Evolutionary conservation across 2,329 filamentous ascomycete species (phyloP).

Genomic region (Colletotrichum sp.): DNA sequence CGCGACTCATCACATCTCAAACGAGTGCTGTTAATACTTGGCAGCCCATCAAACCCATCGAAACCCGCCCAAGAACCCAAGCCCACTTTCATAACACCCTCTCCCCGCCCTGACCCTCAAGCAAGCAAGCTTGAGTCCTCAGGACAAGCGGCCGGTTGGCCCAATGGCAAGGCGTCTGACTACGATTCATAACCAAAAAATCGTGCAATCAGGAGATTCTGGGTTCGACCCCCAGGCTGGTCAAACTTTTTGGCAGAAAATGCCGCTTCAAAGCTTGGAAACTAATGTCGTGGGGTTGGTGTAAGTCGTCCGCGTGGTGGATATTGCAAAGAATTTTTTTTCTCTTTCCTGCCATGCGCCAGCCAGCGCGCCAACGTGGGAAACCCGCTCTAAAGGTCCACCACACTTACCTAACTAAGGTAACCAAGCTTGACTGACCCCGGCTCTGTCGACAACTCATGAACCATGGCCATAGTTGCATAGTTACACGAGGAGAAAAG

Average conservation of each 20-base stretch:
- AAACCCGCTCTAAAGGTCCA: background rate
- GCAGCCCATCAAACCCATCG: background rate
- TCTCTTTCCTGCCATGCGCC: background rate
- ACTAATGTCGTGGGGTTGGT: background rate
- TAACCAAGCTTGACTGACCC: background rate
- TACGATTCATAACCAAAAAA: conserved; percentile 29
- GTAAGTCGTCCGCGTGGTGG: background rate
- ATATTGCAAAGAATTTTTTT: background rate
- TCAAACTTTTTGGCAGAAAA: background rate
- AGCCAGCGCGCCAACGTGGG: background rate
- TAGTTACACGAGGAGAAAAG: background rate
- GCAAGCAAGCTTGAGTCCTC: background rate
- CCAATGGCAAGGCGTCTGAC: conserved; percentile 49
- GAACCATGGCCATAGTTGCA: background rate
- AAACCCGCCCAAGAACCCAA: background rate
- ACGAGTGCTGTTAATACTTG: background rate
- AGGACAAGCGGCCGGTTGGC: conserved; percentile 26
- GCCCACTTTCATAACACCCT: background rate
- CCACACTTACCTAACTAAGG: background rate
- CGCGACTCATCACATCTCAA: background rate
- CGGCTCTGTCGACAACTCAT: background rate
- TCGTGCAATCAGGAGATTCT: conserved; percentile 19
- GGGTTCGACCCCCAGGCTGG: conserved; percentile 22
- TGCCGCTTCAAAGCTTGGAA: background rate
- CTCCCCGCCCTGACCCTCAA: background rate